A percentile compares a stretch with the other conserved stretches of the same genome.
Conservation (phyloP, 257 asterid species). For the Primulina eburnea region DNA sequence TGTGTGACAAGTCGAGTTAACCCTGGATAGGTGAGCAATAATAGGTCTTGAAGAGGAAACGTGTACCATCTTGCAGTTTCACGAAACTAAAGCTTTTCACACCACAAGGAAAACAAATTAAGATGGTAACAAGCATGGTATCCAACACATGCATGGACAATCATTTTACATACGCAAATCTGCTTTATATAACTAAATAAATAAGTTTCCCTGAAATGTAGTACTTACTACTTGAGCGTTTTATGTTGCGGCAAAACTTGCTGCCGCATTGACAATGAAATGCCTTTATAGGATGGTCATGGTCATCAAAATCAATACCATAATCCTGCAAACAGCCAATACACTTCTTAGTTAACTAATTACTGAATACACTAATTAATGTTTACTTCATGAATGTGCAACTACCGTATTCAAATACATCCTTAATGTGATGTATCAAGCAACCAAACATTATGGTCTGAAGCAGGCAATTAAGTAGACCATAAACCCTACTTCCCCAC, state of each 20-base stretch:
- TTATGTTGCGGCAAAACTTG: conserved; percentile 76
- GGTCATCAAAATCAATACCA: conserved; percentile 91
- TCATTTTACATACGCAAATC: not conserved
- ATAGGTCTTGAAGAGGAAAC: not conserved
- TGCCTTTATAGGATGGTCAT: conserved; percentile 75
- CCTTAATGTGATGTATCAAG: not conserved
- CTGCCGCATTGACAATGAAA: conserved; percentile 80
- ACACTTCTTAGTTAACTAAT: not conserved
- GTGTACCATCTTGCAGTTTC: not conserved
- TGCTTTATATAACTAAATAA: conserved; percentile 14
- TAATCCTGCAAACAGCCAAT: conserved; percentile 64
- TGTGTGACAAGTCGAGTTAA: not conserved
- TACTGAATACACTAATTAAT: not conserved
- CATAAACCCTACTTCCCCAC: not conserved
- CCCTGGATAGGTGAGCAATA: not conserved
- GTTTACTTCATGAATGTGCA: not conserved
- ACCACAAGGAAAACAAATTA: not conserved
- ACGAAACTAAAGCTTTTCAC: not conserved
- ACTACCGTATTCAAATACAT: not conserved
- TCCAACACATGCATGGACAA: not conserved
- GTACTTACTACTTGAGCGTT: conserved; percentile 69
- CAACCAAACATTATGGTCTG: not conserved
- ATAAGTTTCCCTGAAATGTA: conserved; percentile 17
- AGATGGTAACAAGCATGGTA: conserved; percentile 1
- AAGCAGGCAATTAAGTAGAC: not conserved